Evolutionary conservation across 768 basidiomycete genomes (phyloP).

Genomic region (Botryobasidium botryosum): DNA sequence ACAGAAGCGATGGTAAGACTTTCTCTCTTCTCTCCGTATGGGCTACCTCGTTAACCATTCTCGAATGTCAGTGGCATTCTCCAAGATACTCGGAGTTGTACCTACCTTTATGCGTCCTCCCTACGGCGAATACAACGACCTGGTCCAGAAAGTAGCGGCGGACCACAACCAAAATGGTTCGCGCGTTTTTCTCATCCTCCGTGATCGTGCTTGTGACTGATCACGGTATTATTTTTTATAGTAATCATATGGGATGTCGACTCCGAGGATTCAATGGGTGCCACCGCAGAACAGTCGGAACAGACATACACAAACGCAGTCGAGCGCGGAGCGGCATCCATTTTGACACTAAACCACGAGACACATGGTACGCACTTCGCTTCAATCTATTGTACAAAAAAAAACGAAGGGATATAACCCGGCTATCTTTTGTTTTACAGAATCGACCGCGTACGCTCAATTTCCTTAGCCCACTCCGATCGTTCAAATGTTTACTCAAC

Average conservation of each 20-base stretch:
- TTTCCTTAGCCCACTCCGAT: too few relatives aligned
- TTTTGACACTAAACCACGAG: constrained; percentile 13
- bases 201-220: neutral
- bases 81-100: constrained; percentile 8
- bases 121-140: constrained; percentile 11
- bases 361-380: too few relatives aligned
- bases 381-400: too few relatives aligned
- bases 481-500: too few relatives aligned
- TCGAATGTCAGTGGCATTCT: too few relatives aligned
- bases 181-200: neutral
- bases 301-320: neutral
- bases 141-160: constrained; percentile 8
- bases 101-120: constrained; percentile 12
- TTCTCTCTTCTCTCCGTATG: too few relatives aligned
- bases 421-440: too few relatives aligned
- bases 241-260: constrained; percentile 10
- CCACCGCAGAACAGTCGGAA: constrained; percentile 7
- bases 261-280: constrained; percentile 6
- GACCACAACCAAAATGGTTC: constrained; percentile 6
- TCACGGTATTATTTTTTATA: neutral
- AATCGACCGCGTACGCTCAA: too few relatives aligned
- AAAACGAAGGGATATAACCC: too few relatives aligned
- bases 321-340: constrained; percentile 6
- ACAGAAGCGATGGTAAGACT: too few relatives aligned
- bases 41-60: too few relatives aligned